Evolutionary conservation across 2,329 filamentous ascomycete species (phyloP).

Genomic region (Monosporascus sp.): DNA sequence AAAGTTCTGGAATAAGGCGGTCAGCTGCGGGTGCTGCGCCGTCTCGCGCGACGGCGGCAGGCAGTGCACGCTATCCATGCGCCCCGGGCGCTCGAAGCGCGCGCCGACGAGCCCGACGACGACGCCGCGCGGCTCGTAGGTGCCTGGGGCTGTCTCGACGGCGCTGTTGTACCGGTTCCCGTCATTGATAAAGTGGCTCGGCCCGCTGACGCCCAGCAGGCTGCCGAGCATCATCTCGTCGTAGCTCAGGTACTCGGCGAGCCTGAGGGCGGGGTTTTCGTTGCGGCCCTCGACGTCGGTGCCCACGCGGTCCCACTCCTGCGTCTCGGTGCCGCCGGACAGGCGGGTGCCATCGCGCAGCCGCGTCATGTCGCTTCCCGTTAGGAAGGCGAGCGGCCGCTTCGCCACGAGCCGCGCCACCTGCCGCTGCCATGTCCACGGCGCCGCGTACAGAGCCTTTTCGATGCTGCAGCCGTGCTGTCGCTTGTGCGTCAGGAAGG

Average conservation of each 20-base stretch:
- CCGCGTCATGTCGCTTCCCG: conserved; percentile 15
- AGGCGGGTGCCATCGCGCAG: conserved; percentile 11
- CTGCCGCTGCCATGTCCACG: conserved; percentile 19
- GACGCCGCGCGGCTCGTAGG: conserved; percentile 22
- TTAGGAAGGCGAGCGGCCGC: conserved; percentile 21
- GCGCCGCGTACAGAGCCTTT: conserved; percentile 13
- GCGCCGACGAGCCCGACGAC: conserved; percentile 28
- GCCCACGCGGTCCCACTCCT: conserved; percentile 24
- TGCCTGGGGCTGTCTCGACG: conserved; percentile 1
- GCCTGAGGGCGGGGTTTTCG: conserved; percentile 9
- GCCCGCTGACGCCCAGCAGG: conserved; percentile 24
- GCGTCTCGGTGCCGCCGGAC: not conserved
- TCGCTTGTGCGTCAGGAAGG: conserved; percentile 24
- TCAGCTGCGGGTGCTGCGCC: conserved; percentile 17
- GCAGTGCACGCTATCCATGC: conserved; percentile 23
- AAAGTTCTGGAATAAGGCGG: conserved; percentile 17
- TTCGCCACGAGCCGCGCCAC: conserved; percentile 20
- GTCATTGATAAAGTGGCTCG: conserved; percentile 27
- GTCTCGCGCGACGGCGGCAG: not conserved
- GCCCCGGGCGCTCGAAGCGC: conserved; percentile 23
- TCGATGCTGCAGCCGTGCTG: conserved; percentile 15
- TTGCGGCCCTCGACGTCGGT: conserved; percentile 13
- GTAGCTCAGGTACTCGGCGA: conserved; percentile 24
- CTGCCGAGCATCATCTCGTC: conserved; percentile 30
- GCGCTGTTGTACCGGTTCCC: conserved; percentile 20